Percentiles rank a stretch among this genome's conserved stretches.
Conservation (phyloP, 129 eudicot species). For the Helianthus annuus region HanXRQr2.0-SUNRISE NC_035442.2:166894245-166894744, state of each 20-base stretch:
- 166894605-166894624: constrained; percentile 44
- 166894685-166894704: neutral
- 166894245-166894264: constrained; percentile 94
- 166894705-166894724: neutral
- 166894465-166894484: neutral
- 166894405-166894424: neutral
- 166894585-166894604: constrained; percentile 52
- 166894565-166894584: constrained; percentile 73
- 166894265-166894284: constrained; percentile 90
- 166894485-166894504: neutral
- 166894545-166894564: constrained; percentile 83
- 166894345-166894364: constrained; percentile 64
- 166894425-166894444: neutral
- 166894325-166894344: constrained; percentile 60
- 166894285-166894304: constrained; percentile 95
- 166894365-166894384: neutral
- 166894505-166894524: neutral
- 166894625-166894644: constrained; percentile 47
- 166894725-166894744: neutral
- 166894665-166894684: constrained; percentile 69
- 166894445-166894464: neutral
- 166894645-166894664: constrained; percentile 65
- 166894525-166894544: constrained; percentile 49
- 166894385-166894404: constrained; percentile 4
- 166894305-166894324: constrained; percentile 82